These are phyloP conservation scores for Anisodus tanguticus DNA, from an alignment of 257 asterid species.

Conservation along the genomic window DNA sequence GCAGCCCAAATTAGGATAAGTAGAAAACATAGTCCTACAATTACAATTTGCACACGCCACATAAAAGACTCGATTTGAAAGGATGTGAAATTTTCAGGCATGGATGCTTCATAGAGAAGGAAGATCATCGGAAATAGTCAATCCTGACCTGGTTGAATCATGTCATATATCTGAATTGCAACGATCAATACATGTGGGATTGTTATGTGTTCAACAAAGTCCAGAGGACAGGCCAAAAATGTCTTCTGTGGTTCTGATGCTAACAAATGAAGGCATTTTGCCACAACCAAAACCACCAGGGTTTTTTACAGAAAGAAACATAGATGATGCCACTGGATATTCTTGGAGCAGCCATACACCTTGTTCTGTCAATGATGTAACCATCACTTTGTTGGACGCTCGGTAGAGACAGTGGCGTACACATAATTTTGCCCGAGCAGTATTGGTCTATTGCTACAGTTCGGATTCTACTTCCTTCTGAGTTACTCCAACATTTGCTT, in stretches of 20 bases:
- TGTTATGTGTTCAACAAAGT: conserved; percentile 40
- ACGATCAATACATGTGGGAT: conserved; percentile 42
- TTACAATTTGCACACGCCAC: neutral
- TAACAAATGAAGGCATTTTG: conserved; percentile 37
- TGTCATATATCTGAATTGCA: conserved; percentile 26
- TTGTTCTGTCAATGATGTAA: conserved; percentile 33
- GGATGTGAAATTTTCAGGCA: conserved; percentile 30
- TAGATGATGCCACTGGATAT: conserved; percentile 14
- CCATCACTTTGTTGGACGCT: conserved; percentile 34
- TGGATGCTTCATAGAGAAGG: conserved; percentile 41
- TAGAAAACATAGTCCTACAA: neutral
- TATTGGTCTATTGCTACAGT: neutral
- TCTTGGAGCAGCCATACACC: conserved; percentile 31
- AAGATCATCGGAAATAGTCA: conserved; percentile 33
- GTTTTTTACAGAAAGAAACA: conserved; percentile 39
- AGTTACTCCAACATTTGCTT: neutral
- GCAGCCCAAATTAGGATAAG: neutral
- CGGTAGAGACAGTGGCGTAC: conserved; percentile 2
- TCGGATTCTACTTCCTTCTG: neutral
- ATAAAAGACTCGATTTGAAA: neutral
- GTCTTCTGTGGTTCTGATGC: conserved; percentile 38
- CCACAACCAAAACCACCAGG: conserved; percentile 41
- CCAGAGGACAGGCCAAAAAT: conserved; percentile 45
- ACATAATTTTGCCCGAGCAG: neutral
- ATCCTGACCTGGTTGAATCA: neutral